Base-by-base conservation (phyloP, 441 rosid species). In the Codiaeum variegatum region DNA sequence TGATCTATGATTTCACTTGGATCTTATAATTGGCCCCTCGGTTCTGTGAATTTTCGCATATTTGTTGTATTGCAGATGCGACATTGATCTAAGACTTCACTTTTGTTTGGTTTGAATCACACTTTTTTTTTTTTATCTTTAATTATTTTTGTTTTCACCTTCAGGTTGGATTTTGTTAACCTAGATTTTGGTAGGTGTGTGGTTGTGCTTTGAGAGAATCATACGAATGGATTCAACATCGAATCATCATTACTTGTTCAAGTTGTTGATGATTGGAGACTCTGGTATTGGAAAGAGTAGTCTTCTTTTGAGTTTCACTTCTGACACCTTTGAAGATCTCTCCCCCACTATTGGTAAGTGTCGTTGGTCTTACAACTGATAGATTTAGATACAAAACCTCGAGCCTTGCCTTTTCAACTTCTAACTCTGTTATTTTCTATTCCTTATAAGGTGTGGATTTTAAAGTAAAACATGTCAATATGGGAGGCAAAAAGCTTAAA, bases 401-500 rank as follows among this genome's bases (percentile, higher is more conserved):
- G 12, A 1, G 21, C 0, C 0, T 8, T 54, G n/a, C n/a, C 3
- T 3, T 21, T 54, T 23, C 24, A 6, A 5, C n/a, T 23, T 54
- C 9, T 21, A 23, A 62, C 13, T 62, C 19, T 36, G 15, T 36
- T 62, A 5, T 21, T 19, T 19, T 13, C 24, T 21, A 8, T 62
- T 62, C 28, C 8, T 19, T 19, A 8, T 16, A 7, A 61, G 65
- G 65, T 61, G 65, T 61, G 34, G 65, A 61, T 61, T 61, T 61
- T 34, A 61, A 61, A 61, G 85, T 87, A 62, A 88, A 88, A 77
- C 77, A 81, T 73, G 82, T 85, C 8, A 73, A 78, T 15, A 72
- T 70, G 54, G 89, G 85, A 7, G 93, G 88, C 10, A 88, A 88
- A 76, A 87, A 80, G 80, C 78, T 88, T 77, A 88, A 88, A 76